phyloP scores from a whole-genome alignment of 306 rosid genomes.

The Acacia melanoxylon region DNA sequence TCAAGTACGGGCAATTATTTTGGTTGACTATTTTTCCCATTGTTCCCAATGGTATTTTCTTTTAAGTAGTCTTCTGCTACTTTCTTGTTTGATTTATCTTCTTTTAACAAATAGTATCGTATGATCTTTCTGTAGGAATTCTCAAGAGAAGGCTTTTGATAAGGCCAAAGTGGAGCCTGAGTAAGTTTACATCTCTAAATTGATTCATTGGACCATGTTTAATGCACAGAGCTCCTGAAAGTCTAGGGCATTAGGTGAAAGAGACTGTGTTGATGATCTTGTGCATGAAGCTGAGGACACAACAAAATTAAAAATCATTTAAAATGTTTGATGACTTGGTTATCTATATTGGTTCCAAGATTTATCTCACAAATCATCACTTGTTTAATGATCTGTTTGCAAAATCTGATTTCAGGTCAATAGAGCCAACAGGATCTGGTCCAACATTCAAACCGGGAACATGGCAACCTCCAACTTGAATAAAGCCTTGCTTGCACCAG shows the following conservation, averaged over 20 bases:
- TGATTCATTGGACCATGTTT: background rate
- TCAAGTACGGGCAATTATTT: conserved; percentile 3
- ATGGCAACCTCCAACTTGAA: conserved; percentile 95
- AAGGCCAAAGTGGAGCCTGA: conserved; percentile 40
- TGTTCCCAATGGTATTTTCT: background rate
- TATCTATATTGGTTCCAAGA: conserved; percentile 16
- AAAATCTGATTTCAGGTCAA: conserved; percentile 51
- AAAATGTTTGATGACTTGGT: background rate
- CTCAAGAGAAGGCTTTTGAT: conserved; percentile 39
- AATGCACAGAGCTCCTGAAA: conserved; percentile 11
- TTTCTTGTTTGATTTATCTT: conserved; percentile 1
- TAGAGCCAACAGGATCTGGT: conserved; percentile 83
- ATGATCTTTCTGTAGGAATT: conserved; percentile 48
- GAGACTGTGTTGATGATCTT: background rate
- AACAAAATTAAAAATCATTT: background rate
- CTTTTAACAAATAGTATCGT: conserved; percentile 8
- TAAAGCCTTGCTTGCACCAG: background rate
- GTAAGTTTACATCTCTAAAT: conserved; percentile 46
- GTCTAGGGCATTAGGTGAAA: background rate
- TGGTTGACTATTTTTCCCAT: conserved; percentile 8
- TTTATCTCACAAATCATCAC: background rate
- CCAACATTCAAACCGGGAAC: conserved; percentile 75
- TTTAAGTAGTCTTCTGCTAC: background rate
- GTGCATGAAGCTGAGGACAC: background rate
- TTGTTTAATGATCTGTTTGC: conserved; percentile 11